phyloP scores from a whole-genome alignment of 148 eudicot species.

The Dysphania ambrosioides region DNA sequence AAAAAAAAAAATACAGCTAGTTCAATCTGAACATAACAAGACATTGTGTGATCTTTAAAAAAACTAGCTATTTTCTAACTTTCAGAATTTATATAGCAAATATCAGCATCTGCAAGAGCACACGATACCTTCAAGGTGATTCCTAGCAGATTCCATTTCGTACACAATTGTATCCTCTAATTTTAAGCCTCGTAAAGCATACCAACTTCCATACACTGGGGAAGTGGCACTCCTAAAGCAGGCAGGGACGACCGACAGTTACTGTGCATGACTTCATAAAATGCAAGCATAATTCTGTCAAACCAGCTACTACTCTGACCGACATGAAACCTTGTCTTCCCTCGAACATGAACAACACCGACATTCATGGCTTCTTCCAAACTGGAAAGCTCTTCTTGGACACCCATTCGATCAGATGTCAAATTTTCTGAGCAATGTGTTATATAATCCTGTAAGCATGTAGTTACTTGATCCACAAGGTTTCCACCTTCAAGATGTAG shows the following conservation, averaged over 20 bases:
- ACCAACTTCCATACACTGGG: constrained; percentile 52
- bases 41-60: background rate
- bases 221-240: constrained; percentile 42
- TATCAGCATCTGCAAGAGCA: background rate
- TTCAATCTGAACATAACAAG: background rate
- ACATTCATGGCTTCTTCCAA: constrained; percentile 50
- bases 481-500: constrained; percentile 47
- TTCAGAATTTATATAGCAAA: background rate
- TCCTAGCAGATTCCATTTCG: no score
- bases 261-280: constrained; percentile 61
- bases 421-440: constrained; percentile 15
- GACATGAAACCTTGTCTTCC: constrained; percentile 60
- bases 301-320: constrained; percentile 50
- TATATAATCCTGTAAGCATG: constrained; percentile 36
- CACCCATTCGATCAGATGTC: constrained; percentile 11
- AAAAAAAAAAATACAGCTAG: no score
- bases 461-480: constrained; percentile 42
- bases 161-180: no score
- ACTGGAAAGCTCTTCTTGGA: constrained; percentile 35
- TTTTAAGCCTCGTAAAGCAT: constrained; percentile 51
- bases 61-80: background rate
- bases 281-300: constrained; percentile 55
- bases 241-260: constrained; percentile 63
- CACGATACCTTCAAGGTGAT: background rate
- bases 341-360: constrained; percentile 58